Conservation (phyloP, 306 rosid genomes). For the Fragaria vesca region DNA sequence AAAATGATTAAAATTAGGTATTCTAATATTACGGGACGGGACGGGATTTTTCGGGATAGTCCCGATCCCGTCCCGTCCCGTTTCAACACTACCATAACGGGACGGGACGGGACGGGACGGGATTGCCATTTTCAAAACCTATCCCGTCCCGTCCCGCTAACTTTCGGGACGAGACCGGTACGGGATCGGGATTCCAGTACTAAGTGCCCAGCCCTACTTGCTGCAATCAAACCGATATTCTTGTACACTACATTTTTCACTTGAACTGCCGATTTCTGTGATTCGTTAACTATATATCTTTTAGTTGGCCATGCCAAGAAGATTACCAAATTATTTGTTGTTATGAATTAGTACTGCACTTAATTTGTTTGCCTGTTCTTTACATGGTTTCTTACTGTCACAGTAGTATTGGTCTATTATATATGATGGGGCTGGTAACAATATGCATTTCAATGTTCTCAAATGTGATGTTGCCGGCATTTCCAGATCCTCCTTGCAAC, state of each 20-base stretch:
- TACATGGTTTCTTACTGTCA: slow-evolving; percentile 51
- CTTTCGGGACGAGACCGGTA: too few species aligned
- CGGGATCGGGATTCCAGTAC: too few species aligned
- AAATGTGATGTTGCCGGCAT: slow-evolving; percentile 57
- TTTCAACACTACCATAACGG: too few species aligned
- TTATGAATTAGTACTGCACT: background rate
- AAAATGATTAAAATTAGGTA: too few species aligned
- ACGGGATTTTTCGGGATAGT: too few species aligned
- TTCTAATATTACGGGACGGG: too few species aligned
- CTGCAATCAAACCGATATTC: slow-evolving; percentile 81
- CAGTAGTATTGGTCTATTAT: slow-evolving; percentile 72
- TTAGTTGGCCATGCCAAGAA: background rate
- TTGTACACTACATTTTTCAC: slow-evolving; percentile 62
- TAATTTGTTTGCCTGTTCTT: slow-evolving; percentile 36
- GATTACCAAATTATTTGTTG: background rate
- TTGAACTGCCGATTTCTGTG: slow-evolving; percentile 52
- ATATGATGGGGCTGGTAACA: slow-evolving; percentile 55
- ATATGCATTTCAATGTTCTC: slow-evolving; percentile 56
- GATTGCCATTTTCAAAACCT: too few species aligned
- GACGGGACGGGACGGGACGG: too few species aligned
- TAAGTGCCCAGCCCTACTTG: too few species aligned
- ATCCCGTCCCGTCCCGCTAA: too few species aligned
- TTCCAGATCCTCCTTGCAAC: slow-evolving; percentile 79
- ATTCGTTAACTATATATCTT: background rate
- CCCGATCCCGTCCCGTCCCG: too few species aligned